These are phyloP conservation scores for Ustulina deusta DNA, from an alignment of 2,329 filamentous ascomycete species.

Conservation along the genomic window DNA sequence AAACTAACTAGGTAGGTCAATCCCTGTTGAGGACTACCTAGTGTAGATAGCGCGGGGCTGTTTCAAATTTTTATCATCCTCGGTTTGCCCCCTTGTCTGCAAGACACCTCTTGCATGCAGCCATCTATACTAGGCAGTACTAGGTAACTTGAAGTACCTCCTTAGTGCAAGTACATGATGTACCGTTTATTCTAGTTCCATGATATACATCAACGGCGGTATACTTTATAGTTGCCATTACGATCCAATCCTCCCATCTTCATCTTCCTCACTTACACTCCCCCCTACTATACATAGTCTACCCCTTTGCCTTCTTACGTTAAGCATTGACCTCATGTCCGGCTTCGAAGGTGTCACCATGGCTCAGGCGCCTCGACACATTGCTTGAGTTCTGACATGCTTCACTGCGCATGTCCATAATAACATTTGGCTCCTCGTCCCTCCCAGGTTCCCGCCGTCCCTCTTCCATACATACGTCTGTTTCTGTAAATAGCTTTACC, in stretches of 20 bases:
- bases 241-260: constrained; percentile 19
- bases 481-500: constrained; percentile 16
- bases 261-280: constrained; percentile 12
- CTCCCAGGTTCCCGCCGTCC: constrained; percentile 2
- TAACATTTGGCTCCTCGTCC: constrained; percentile 1
- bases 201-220: constrained; percentile 20
- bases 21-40: constrained; percentile 15
- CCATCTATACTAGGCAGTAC: not conserved
- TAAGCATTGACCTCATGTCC: constrained; percentile 14
- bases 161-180: not conserved
- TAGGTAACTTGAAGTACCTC: constrained; percentile 1
- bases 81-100: constrained; percentile 19
- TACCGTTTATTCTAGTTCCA: constrained; percentile 3
- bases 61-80: constrained; percentile 33
- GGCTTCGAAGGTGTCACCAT: constrained; percentile 2
- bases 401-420: constrained; percentile 15
- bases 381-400: constrained; percentile 11
- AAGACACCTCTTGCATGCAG: constrained; percentile 9
- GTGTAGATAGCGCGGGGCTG: constrained; percentile 27
- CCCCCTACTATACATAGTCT: constrained; percentile 9
- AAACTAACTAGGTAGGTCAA: not conserved
- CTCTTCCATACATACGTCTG: constrained; percentile 28
- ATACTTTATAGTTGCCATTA: constrained; percentile 8
- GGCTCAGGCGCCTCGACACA: not conserved
- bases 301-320: not conserved